Evolutionary conservation across 208 protist genomes (phyloP).

Genomic region (Trypanosoma mega): DNA sequence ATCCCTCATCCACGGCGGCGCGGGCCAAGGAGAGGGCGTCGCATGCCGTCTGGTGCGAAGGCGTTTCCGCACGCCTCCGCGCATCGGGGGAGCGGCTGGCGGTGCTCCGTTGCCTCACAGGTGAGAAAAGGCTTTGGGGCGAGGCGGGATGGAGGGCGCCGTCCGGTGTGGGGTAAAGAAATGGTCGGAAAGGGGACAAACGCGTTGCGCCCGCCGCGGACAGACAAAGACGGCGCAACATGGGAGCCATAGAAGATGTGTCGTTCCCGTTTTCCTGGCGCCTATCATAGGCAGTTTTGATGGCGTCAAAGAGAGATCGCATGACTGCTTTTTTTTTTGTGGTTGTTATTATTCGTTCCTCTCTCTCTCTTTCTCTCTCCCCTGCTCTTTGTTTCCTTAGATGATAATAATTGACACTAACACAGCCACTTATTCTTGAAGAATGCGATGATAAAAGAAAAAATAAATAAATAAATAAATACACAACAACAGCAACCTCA

Average conservation of each 20-base stretch:
- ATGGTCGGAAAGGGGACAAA: neutral
- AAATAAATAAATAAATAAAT: neutral
- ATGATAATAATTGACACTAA: too few species aligned
- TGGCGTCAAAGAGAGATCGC: neutral
- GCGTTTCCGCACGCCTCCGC: neutral
- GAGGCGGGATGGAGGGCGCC: slow-evolving; percentile 10
- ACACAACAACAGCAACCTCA: slow-evolving; percentile 3
- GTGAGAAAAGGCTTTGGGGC: too few species aligned
- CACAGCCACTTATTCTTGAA: too few species aligned
- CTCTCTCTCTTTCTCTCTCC: neutral
- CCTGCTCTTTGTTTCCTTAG: neutral
- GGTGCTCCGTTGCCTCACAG: too few species aligned
- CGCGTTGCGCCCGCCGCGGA: neutral
- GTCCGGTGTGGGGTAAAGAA: slow-evolving; percentile 13
- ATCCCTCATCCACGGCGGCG: neutral
- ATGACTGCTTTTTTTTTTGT: neutral
- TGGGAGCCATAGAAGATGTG: neutral
- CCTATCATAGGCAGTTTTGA: neutral
- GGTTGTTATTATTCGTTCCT: neutral
- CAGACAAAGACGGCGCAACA: neutral
- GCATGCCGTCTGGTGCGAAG: too few species aligned
- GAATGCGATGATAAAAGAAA: neutral
- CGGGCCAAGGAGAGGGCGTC: neutral
- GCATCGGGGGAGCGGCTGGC: too few species aligned
- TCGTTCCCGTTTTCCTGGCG: neutral